Base-by-base conservation (phyloP, 192 early-diverging fungal species). In the Backusella sp. region DNA sequence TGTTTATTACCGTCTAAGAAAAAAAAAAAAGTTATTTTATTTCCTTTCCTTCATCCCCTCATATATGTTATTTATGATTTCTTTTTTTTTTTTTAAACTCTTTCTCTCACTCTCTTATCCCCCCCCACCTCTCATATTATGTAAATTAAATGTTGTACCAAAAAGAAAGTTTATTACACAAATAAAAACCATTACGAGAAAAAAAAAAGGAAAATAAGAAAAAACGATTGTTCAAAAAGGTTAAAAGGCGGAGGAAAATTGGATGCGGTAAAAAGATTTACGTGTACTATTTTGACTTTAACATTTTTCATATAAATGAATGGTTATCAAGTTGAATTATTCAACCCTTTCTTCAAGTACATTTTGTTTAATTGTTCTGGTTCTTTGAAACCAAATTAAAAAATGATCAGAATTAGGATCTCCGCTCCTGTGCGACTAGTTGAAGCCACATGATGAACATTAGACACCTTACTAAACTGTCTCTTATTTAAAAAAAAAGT, bases 1-100 rank as follows among this genome's bases (percentile, higher is more conserved):
- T 90, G 52, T 88, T 85, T 78, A 85, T 90, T 72, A 84, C 80
- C 3, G 23, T 78, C 19, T 72, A 37, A 62, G 68, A 12, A 26
- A 12, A 26, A 4, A 11, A 5, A 59, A 26, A 26, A 26, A 59
- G 8, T 11, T 44, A 19, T 49, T 19, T 49, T 26, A 4, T 19
- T 26, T 59, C 23, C 56, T 23, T 59, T 59, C 56, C 23, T 59
- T 59, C 56, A 59, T 59, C 23, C 56, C 56, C 56, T 23, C 56
- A 59, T 59, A 49, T 59, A 59, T 59, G 56, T 59, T 59, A 59
- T 59, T 59, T 59, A 59, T 59, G 56, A 23, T 37, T 37, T 23
- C 14, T 28, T 28, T 23, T 26, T 28, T 28, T 59, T 28, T 28
- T 62, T 28, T 28, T 28, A 32, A 21, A 23, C 23, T 59, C 21